These are phyloP conservation scores for Sugiyamaella floridensis DNA, from an alignment of 805 yeast species.

Conservation along the genomic window DNA sequence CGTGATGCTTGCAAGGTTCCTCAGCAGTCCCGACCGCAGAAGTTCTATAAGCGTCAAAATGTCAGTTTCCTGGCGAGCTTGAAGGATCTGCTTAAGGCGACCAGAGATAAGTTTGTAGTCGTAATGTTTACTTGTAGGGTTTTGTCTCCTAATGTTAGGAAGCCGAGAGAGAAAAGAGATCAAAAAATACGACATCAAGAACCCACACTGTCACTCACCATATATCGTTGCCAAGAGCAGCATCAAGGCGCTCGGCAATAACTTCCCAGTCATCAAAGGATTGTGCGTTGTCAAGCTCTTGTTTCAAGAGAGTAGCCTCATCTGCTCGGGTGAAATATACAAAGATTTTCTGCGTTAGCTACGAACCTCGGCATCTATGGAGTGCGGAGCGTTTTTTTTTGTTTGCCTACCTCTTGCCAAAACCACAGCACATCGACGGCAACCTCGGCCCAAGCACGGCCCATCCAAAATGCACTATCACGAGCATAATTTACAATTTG, in stretches of 20 bases:
- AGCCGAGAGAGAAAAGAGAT: conserved; percentile 24
- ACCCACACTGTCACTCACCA: no score
- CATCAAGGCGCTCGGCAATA: conserved; percentile 39
- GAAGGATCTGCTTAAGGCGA: conserved; percentile 53
- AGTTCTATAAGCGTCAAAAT: conserved; percentile 52
- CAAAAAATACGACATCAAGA: no score
- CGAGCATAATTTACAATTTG: not conserved
- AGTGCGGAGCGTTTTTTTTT: not conserved
- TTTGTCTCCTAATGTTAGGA: conserved; percentile 53
- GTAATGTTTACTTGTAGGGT: conserved; percentile 71
- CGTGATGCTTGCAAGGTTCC: conserved; percentile 90
- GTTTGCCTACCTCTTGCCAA: conserved; percentile 21
- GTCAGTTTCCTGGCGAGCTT: conserved; percentile 56
- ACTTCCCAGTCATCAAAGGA: conserved; percentile 65
- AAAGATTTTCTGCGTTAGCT: conserved; percentile 8
- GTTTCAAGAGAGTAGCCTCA: conserved; percentile 19
- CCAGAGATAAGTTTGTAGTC: conserved; percentile 80
- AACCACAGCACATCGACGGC: conserved; percentile 20
- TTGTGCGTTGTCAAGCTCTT: conserved; percentile 35
- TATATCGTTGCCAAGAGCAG: conserved; percentile 34
- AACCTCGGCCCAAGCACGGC: conserved; percentile 14
- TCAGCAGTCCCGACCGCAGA: conserved; percentile 71
- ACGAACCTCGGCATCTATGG: not conserved
- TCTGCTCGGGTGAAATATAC: conserved; percentile 17
- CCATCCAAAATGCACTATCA: conserved; percentile 9